These are phyloP conservation scores for Leptosphaerulina australis DNA, from an alignment of 2,329 filamentous ascomycete genomes.

Conservation along the genomic window DNA sequence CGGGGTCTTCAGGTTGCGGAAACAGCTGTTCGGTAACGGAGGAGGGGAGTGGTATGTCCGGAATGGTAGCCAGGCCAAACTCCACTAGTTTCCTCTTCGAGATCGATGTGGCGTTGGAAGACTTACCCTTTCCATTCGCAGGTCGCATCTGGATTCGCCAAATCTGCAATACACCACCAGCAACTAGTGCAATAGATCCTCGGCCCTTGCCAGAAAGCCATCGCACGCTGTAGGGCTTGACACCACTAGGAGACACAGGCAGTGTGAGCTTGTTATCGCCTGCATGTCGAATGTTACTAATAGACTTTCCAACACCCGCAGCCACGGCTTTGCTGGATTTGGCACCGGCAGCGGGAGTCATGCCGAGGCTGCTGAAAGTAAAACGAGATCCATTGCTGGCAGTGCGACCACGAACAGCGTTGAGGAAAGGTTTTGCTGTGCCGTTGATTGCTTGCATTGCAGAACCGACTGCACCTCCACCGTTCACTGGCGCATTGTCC, in stretches of 20 bases:
- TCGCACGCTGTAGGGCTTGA: conserved; percentile 65
- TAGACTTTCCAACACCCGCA: conserved; percentile 74
- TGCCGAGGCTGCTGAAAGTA: conserved; percentile 46
- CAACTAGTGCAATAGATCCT: conserved; percentile 68
- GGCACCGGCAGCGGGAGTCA: conserved; percentile 55
- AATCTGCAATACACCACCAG: conserved; percentile 68
- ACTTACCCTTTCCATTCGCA: conserved; percentile 49
- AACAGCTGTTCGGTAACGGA: conserved; percentile 39
- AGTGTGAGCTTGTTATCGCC: conserved; percentile 76
- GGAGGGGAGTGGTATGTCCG: conserved; percentile 58
- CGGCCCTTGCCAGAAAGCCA: conserved; percentile 69
- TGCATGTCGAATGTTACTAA: conserved; percentile 73
- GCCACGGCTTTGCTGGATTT: conserved; percentile 75
- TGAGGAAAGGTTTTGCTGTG: conserved; percentile 50
- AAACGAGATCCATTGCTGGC: conserved; percentile 42
- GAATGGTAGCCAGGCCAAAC: conserved; percentile 67
- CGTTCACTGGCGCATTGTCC: conserved; percentile 41
- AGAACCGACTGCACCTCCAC: conserved; percentile 44
- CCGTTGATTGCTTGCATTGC: conserved; percentile 53
- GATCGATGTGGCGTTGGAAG: conserved; percentile 51
- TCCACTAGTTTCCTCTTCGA: conserved; percentile 68
- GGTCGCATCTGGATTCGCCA: conserved; percentile 63
- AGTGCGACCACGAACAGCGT: conserved; percentile 47
- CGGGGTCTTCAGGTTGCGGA: conserved; percentile 36
- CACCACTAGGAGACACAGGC: conserved; percentile 61